Conservation (phyloP, 352 stramenopile genomes). For the Hyaloperonospora arabidopsidis region DNA sequence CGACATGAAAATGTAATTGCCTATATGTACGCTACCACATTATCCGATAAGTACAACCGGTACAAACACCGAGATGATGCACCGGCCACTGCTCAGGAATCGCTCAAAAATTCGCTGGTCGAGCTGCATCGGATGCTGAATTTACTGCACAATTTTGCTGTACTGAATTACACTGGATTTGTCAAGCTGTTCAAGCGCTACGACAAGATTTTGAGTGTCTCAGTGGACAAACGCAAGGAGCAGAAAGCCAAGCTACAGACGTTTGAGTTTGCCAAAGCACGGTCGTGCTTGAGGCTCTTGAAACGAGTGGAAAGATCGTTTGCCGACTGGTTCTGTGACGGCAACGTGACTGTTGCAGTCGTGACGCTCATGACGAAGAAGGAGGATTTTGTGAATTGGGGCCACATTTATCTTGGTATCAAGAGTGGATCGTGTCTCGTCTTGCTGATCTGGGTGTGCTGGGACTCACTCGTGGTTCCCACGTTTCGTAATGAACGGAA, state of each 20-base stretch:
- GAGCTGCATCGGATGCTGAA: slow-evolving; percentile 91
- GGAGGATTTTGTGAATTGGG: slow-evolving; percentile 68
- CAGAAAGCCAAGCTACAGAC: slow-evolving; percentile 45
- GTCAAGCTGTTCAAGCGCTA: slow-evolving; percentile 98
- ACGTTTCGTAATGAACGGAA: slow-evolving; percentile 60
- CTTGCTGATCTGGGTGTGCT: slow-evolving; percentile 90
- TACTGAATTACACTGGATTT: slow-evolving; percentile 98
- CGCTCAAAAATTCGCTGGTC: slow-evolving; percentile 89
- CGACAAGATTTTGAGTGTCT: slow-evolving; percentile 55
- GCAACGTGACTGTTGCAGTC: slow-evolving; percentile 57
- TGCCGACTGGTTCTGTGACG: slow-evolving; percentile 66
- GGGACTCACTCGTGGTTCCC: slow-evolving; percentile 88
- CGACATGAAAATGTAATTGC: too few species aligned
- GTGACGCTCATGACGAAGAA: slow-evolving; percentile 78
- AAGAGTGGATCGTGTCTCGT: slow-evolving; percentile 77
- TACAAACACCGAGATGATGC: slow-evolving; percentile 49
- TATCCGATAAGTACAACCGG: too few species aligned
- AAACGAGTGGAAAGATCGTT: slow-evolving; percentile 59
- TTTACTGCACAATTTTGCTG: slow-evolving; percentile 93
- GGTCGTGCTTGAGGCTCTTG: slow-evolving; percentile 42
- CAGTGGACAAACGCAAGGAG: slow-evolving; percentile 26
- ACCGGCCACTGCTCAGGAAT: slow-evolving; percentile 68
- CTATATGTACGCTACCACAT: too few species aligned
- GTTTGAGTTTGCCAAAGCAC: slow-evolving; percentile 54
- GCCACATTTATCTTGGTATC: slow-evolving; percentile 79